phyloP scores from a whole-genome alignment of 2,329 filamentous ascomycete species.

The Orbilia brochopaga region DNA sequence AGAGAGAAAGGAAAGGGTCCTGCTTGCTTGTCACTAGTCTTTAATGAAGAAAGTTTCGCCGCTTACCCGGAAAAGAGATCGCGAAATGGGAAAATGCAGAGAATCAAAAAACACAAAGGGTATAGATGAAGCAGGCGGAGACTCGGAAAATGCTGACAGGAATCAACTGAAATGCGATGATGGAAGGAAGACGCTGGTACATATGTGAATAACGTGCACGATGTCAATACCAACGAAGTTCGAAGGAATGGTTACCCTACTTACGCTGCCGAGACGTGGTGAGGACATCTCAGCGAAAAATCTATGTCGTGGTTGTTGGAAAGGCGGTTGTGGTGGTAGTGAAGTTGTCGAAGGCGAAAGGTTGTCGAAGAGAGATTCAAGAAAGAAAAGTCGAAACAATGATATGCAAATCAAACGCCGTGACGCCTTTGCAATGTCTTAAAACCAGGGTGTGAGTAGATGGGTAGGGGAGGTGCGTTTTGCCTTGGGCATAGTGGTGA shows the following conservation, averaged over 20 bases:
- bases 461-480: background rate
- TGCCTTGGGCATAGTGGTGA: background rate
- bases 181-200: background rate
- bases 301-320: background rate
- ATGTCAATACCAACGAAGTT: background rate
- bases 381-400: constrained; percentile 1
- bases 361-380: constrained; percentile 3
- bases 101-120: background rate
- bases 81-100: constrained; percentile 7
- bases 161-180: constrained; percentile 2
- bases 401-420: constrained; percentile 17
- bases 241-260: constrained; percentile 28
- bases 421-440: constrained; percentile 35
- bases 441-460: constrained; percentile 8
- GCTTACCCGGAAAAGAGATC: constrained; percentile 32
- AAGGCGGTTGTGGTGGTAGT: background rate
- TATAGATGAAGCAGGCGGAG: background rate
- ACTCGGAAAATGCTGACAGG: background rate
- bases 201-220: background rate
- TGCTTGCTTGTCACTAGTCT: constrained; percentile 15
- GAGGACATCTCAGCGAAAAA: constrained; percentile 6
- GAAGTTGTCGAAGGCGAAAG: background rate
- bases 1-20: constrained; percentile 6
- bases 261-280: constrained; percentile 29
- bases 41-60: constrained; percentile 2